phyloP scores from a whole-genome alignment of 78 protist genomes.

The Kipferlia bialata region DNA sequence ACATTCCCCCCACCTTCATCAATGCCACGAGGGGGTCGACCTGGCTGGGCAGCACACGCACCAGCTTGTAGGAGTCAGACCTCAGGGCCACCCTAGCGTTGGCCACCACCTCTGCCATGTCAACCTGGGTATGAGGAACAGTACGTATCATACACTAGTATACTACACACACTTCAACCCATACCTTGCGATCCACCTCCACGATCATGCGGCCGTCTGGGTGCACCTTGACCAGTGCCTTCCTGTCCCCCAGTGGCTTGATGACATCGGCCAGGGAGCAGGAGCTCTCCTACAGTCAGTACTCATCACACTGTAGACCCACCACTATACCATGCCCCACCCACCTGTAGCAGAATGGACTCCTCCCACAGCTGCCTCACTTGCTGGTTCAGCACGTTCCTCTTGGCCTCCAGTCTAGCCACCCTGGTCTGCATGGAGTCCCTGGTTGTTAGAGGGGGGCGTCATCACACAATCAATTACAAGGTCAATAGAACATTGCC shows the following conservation, averaged over 20 bases:
- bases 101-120: slow-evolving; percentile 53
- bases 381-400: slow-evolving; percentile 2
- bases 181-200: slow-evolving; percentile 71
- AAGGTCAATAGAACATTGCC: no score
- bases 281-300: no score
- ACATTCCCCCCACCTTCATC: no score
- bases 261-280: slow-evolving; percentile 84
- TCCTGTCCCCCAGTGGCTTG: slow-evolving; percentile 79
- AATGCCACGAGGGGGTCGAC: slow-evolving; percentile 85
- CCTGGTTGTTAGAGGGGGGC: not conserved
- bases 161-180: no score
- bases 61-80: slow-evolving; percentile 35
- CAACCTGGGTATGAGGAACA: no score
- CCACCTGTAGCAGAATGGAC: slow-evolving; percentile 59
- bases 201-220: slow-evolving; percentile 95
- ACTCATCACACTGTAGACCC: no score
- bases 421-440: not conserved
- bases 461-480: no score
- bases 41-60: slow-evolving; percentile 70
- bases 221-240: slow-evolving; percentile 72
- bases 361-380: slow-evolving; percentile 90
- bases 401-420: slow-evolving; percentile 2
- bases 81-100: slow-evolving; percentile 78
- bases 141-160: no score
- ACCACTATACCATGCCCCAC: no score